Evolutionary conservation across 495 filamentous ascomycete species (phyloP), one percentile per base, ranked within the genome.

Genomic region (Trichocladium antarcticum): DNA sequence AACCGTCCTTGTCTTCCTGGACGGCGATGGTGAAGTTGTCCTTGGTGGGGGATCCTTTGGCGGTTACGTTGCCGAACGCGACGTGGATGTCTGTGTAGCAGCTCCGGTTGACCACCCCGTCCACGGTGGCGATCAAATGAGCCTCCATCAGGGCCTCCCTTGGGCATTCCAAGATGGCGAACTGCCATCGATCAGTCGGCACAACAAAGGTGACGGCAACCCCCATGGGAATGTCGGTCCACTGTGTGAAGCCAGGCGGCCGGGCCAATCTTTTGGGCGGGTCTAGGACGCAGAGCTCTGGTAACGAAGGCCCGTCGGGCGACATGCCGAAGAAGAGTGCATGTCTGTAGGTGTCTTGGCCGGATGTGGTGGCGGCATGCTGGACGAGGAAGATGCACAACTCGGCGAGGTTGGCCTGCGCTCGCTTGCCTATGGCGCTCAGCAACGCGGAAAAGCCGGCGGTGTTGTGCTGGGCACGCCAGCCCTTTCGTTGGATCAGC

Each of bases 201-300:
- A 73, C 52, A 3, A 57, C 51, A 22, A 72, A 49, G 6, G 68
- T 72, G 15, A 71, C 50, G 17, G 61, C 65, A 15, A 72, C 51
- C 15, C 54, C 47, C 2, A 51, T 16, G 0, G 68, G 70, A 8
- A 69, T 57, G 11, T 58, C 16, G 1, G 54, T 49, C 69, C 70
- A 74, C 15, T 55, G 53, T 15, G 37, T 42, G 47, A 58, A 51
- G 5, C 37, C 20, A 3, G 49, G 19, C 15, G 6, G 15, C 16
- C 2, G 3, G 27, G 5, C 10, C 2, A 14, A 3, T 5, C 11
- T 10, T 32, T 4, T 32, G 5, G 31, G 31, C 11, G 31, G 31
- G 7, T 29, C 10, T 5, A 29, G 10, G 27, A 29, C 27, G 27
- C 5, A 29, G 31, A 10, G 11, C 31, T 32, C 12, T 27, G 24